Percentiles rank a stretch among this genome's conserved stretches.
Evolutionary conservation across 176 grass and related monocot species (phyloP).

Genomic region (Carex myosuroides): DNA sequence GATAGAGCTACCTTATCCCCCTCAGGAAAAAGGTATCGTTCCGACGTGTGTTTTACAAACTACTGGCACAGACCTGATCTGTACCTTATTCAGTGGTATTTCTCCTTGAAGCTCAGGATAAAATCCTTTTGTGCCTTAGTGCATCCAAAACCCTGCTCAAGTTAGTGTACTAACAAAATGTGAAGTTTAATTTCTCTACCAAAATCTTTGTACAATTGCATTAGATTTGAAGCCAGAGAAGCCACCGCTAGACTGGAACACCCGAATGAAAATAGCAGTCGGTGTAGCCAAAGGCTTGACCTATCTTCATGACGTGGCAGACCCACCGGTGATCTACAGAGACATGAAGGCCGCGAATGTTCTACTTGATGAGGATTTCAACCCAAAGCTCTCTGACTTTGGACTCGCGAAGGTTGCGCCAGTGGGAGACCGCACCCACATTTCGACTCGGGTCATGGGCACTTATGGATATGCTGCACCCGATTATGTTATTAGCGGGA

Average conservation of each 20-base stretch:
- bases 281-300: constrained; percentile 76
- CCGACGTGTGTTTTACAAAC: not conserved
- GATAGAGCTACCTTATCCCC: not conserved
- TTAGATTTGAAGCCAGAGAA: constrained; percentile 56
- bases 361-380: constrained; percentile 66
- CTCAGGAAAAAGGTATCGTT: not conserved
- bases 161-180: not conserved
- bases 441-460: constrained; percentile 95
- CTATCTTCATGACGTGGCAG: constrained; percentile 81
- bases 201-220: not conserved
- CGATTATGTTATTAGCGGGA: constrained; percentile 78
- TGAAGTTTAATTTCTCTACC: not conserved
- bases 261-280: constrained; percentile 70
- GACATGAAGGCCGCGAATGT: constrained; percentile 93
- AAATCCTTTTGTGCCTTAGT: not conserved
- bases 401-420: constrained; percentile 89
- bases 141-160: not conserved
- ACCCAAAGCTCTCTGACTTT: constrained; percentile 93
- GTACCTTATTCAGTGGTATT: not conserved
- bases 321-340: constrained; percentile 85
- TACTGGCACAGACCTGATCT: not conserved
- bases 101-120: not conserved
- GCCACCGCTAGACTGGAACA: constrained; percentile 77
- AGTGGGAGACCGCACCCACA: constrained; percentile 68
- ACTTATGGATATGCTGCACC: constrained; percentile 95